These are phyloP conservation scores for Epichloe uncinata DNA, from an alignment of 2,329 filamentous ascomycete genomes.

Conservation along the genomic window DNA sequence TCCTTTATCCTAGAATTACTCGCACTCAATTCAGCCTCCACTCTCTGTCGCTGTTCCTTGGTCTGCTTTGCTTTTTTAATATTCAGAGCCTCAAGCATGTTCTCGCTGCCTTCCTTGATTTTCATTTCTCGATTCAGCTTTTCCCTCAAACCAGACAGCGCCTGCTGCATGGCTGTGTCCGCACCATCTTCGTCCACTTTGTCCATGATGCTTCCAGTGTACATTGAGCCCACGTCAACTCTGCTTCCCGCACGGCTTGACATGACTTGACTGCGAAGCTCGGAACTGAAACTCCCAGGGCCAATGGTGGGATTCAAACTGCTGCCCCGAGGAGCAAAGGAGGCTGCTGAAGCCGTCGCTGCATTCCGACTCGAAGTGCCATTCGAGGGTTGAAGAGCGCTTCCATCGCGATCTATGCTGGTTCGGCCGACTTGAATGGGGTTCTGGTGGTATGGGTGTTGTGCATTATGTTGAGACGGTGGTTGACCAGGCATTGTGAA, in stretches of 20 bases:
- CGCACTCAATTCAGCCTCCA: slow-evolving; percentile 80
- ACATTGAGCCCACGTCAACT: slow-evolving; percentile 21
- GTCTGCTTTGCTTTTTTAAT: slow-evolving; percentile 92
- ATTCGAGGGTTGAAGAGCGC: slow-evolving; percentile 36
- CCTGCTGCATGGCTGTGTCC: slow-evolving; percentile 50
- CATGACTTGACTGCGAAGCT: slow-evolving; percentile 59
- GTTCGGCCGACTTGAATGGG: slow-evolving; percentile 20
- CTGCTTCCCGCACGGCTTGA: slow-evolving; percentile 23
- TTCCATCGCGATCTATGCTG: slow-evolving; percentile 43
- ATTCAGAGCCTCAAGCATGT: slow-evolving; percentile 89
- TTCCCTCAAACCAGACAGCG: slow-evolving; percentile 64
- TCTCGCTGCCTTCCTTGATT: slow-evolving; percentile 95
- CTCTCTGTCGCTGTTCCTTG: slow-evolving; percentile 65
- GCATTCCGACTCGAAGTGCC: slow-evolving; percentile 31
- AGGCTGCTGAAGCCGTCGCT: slow-evolving; percentile 42
- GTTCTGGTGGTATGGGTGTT: slow-evolving; percentile 17
- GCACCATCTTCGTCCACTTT: slow-evolving; percentile 51
- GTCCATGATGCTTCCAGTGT: slow-evolving; percentile 32
- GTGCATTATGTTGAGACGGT: slow-evolving; percentile 24
- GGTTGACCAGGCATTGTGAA: slow-evolving; percentile 19
- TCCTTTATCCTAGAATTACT: slow-evolving; percentile 64
- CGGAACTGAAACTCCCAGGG: slow-evolving; percentile 80
- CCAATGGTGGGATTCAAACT: slow-evolving; percentile 58
- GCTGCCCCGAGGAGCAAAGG: slow-evolving; percentile 52
- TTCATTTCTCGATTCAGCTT: slow-evolving; percentile 90